Conservation (phyloP, 805 yeast species). For the Ogataea pignaliae region DNA sequence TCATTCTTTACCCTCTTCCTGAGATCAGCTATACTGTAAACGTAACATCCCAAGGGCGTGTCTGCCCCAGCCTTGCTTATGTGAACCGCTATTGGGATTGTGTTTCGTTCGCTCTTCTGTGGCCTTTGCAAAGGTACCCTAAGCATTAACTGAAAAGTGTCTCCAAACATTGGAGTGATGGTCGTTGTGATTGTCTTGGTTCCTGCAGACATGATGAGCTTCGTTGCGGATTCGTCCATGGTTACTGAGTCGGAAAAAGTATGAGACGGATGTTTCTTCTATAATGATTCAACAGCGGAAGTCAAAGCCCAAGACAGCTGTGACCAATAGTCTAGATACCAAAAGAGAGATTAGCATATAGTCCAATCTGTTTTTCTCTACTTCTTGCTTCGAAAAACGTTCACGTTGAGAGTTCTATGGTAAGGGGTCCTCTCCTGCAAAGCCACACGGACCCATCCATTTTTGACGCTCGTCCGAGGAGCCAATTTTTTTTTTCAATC, state of each 20-base stretch:
- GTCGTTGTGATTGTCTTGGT: conserved; percentile 17
- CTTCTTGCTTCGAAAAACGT: too few relatives aligned
- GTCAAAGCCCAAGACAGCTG: too few relatives aligned
- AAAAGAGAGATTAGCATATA: too few relatives aligned
- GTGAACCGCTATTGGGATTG: conserved; percentile 34
- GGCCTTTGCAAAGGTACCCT: conserved; percentile 18
- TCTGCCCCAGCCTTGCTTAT: conserved; percentile 30
- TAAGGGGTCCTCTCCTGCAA: too few relatives aligned
- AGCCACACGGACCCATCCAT: too few relatives aligned
- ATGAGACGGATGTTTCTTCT: background rate
- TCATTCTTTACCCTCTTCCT: conserved; percentile 13
- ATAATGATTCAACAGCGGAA: too few relatives aligned
- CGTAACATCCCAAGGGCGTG: conserved; percentile 37
- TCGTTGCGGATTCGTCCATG: conserved; percentile 1
- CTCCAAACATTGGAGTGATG: conserved; percentile 23
- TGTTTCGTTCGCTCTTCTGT: conserved; percentile 9
- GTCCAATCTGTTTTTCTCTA: too few relatives aligned
- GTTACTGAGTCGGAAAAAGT: too few relatives aligned
- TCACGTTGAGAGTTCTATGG: too few relatives aligned
- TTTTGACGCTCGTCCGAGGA: too few relatives aligned
- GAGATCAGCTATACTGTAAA: conserved; percentile 37
- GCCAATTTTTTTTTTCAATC: too few relatives aligned
- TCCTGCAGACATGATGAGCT: background rate
- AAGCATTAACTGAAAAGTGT: conserved; percentile 21
- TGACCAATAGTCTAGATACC: too few relatives aligned